Conservation (phyloP, 768 basidiomycete species). For the Boletus vermiculosoides region DNA sequence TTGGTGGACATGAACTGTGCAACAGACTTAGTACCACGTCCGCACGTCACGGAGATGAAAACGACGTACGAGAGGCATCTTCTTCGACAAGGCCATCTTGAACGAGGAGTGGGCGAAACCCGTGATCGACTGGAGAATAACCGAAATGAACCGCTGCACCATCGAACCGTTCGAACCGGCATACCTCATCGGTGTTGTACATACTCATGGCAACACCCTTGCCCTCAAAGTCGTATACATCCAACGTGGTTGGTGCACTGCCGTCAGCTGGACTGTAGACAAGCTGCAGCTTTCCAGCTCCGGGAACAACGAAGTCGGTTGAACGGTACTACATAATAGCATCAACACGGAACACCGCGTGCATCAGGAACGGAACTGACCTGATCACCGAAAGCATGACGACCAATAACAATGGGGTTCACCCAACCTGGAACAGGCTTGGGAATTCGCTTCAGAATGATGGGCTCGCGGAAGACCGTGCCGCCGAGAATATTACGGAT, state of each 20-base stretch:
- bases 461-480: slow-evolving; percentile 98
- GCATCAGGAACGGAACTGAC: slow-evolving; percentile 35
- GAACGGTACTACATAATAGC: slow-evolving; percentile 70
- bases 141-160: background rate
- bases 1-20: slow-evolving; percentile 93
- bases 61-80: slow-evolving; percentile 63
- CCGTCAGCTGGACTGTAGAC: slow-evolving; percentile 85
- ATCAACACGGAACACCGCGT: slow-evolving; percentile 7
- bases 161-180: slow-evolving; percentile 6
- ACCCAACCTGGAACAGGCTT: slow-evolving; percentile 95
- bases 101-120: slow-evolving; percentile 98
- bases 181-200: slow-evolving; percentile 96
- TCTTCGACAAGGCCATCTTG: slow-evolving; percentile 89
- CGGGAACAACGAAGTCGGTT: slow-evolving; percentile 89
- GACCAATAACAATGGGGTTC: slow-evolving; percentile 94
- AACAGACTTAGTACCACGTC: background rate
- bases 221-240: slow-evolving; percentile 94
- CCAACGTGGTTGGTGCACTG: slow-evolving; percentile 57
- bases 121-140: slow-evolving; percentile 63
- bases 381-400: slow-evolving; percentile 98
- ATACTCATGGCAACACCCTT: slow-evolving; percentile 93
- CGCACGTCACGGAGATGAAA: slow-evolving; percentile 8
- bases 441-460: slow-evolving; percentile 87
- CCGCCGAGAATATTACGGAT: slow-evolving; percentile 98
- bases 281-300: slow-evolving; percentile 90